Evolutionary conservation across 1,284 basidiomycete species (phyloP), one percentile per base, ranked within the genome.

Genomic region (Earliella scabrosa): DNA sequence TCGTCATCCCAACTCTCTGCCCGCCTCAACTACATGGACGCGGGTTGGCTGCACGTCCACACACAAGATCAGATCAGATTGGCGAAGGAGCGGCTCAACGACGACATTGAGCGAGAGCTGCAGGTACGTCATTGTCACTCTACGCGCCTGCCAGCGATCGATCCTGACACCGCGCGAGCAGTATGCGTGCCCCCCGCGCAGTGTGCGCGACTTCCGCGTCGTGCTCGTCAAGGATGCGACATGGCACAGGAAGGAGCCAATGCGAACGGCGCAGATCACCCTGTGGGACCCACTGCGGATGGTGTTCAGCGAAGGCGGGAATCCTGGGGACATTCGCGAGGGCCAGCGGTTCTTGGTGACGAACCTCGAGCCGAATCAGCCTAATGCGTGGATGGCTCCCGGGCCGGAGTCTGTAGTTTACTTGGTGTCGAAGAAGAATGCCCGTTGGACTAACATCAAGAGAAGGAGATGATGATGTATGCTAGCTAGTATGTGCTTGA

Each of bases 121-220:
- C 76, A 82, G 39, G 56, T 66, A n/a, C 34, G 46, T 41, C 39
- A n/a, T 6, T 47, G 13, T 11, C n/a, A 11, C 31, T 35, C 9
- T 20, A 24, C 29, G 38, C n/a, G 16, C 1, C 18, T 40, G 2
- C 35, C 13, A 2, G 5, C 13, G 18, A 18, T 10, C 16, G n/a
- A 23, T 41, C 23, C 18, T 27, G 24, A 26, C 54, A 21, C 23
- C 8, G 27, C 4, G 14, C 36, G 20, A 18, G 7, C 68, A 96
- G 89, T 71, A 73, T 16, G 65, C 77, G 14, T 96, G 88, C 66
- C 94, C 95, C 2, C 82, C 87, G 1, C 85, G 96, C 11, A 77
- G 90, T 21, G 88, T 95, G 13, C 85, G 90, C 40, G 85, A 81
- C 55, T 97, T 98, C 72, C 81, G 94, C 21, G 85, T 97, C 4